phyloP scores from a whole-genome alignment of 176 grass and related monocot species.

The Aegilops tauschii region DNA sequence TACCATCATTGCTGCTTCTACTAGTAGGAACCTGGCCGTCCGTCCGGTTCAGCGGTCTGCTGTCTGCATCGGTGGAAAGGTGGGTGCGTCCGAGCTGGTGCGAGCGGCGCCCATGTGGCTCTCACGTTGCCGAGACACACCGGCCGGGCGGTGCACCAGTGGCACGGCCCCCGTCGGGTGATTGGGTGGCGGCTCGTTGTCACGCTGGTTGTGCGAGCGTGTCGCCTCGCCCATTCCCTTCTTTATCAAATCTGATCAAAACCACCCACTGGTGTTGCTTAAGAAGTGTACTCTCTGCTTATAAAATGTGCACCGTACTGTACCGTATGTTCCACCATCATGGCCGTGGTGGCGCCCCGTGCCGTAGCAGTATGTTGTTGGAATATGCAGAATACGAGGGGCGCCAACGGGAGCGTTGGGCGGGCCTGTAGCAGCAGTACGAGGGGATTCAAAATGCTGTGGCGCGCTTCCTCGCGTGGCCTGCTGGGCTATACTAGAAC shows the following conservation, averaged over 20 bases:
- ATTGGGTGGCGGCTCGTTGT: constrained; percentile 1
- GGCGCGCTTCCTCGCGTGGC: not conserved
- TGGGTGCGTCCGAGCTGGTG: constrained; percentile 23
- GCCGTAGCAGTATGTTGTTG: too few relatives aligned
- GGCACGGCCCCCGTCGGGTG: not conserved
- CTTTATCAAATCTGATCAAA: not conserved
- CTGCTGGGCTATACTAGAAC: not conserved
- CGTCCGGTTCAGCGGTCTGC: not conserved
- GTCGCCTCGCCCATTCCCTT: not conserved
- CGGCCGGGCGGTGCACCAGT: not conserved
- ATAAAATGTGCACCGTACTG: too few relatives aligned
- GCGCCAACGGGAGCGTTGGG: too few relatives aligned
- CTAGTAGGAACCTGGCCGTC: not conserved
- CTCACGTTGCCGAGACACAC: constrained; percentile 3
- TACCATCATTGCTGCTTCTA: not conserved
- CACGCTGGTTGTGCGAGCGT: constrained; percentile 7
- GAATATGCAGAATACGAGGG: too few relatives aligned
- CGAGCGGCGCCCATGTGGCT: constrained; percentile 22
- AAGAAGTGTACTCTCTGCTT: too few relatives aligned
- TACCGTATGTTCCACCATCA: too few relatives aligned
- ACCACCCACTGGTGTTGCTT: too few relatives aligned
- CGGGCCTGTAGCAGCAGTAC: too few relatives aligned
- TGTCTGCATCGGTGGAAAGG: not conserved
- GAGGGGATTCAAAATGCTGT: constrained; percentile 1
- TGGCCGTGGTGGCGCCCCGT: too few relatives aligned